These are phyloP conservation scores for Colletotrichum liriopes DNA, from an alignment of 2,329 filamentous ascomycete genomes.

Conservation along the genomic window DNA sequence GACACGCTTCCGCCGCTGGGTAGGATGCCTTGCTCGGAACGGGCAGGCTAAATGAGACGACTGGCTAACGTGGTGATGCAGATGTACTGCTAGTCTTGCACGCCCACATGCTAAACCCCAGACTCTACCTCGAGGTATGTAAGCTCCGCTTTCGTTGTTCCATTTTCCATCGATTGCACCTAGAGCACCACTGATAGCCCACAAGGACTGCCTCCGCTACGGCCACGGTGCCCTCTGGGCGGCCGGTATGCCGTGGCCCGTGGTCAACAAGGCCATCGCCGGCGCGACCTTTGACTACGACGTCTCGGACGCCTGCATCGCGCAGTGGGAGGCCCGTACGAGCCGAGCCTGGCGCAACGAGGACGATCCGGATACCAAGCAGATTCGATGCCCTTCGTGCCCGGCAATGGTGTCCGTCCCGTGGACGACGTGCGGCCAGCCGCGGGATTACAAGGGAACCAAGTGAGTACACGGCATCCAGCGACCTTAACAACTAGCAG, in stretches of 20 bases:
- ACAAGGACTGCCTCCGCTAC: conserved; percentile 69
- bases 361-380: conserved; percentile 61
- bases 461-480: neutral
- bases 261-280: conserved; percentile 69
- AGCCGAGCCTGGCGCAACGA: conserved; percentile 69
- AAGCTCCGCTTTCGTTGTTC: neutral
- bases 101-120: conserved; percentile 78
- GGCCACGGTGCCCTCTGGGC: conserved; percentile 69
- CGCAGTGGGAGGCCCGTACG: conserved; percentile 62
- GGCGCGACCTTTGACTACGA: conserved; percentile 65
- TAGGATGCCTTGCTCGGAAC: conserved; percentile 51
- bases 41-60: neutral
- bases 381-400: conserved; percentile 68
- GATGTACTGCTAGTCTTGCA: conserved; percentile 84
- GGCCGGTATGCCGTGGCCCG: conserved; percentile 74
- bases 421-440: conserved; percentile 67
- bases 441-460: conserved; percentile 52
- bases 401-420: conserved; percentile 55
- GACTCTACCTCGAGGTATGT: conserved; percentile 70
- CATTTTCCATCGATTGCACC: neutral
- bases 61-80: conserved; percentile 40
- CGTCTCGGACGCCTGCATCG: conserved; percentile 57
- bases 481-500: neutral
- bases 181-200: neutral
- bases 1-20: conserved; percentile 67